Percentiles rank a stretch among this genome's conserved stretches.
Conservation (phyloP, 495 filamentous ascomycete genomes). For the Tuber borchii region DNA sequence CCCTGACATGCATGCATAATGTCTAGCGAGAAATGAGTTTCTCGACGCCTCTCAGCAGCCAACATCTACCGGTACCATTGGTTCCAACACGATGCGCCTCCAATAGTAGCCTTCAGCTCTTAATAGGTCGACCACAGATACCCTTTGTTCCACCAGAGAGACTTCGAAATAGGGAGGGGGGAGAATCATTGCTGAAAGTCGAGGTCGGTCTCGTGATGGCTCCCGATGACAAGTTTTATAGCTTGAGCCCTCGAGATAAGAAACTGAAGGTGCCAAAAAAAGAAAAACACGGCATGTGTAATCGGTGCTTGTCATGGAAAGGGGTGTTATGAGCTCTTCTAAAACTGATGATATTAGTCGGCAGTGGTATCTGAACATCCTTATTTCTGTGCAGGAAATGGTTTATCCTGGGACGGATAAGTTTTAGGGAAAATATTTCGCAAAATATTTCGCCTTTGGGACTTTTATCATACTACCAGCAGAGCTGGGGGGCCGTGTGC, state of each 20-base stretch:
- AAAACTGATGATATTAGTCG: background rate
- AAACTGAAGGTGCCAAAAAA: background rate
- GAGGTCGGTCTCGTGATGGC: background rate
- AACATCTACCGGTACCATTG: background rate
- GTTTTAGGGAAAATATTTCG: background rate
- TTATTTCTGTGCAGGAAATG: background rate
- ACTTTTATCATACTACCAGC: background rate
- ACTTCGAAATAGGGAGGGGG: background rate
- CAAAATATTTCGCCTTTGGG: background rate
- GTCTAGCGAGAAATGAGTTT: background rate
- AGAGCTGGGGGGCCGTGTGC: background rate
- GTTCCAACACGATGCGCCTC: background rate
- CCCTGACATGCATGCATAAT: background rate
- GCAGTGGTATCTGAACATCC: background rate
- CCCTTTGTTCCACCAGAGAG: background rate
- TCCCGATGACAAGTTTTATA: background rate
- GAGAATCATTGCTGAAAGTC: background rate
- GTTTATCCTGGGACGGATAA: background rate
- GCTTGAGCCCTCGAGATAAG: conserved; percentile 1
- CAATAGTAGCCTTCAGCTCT: background rate
- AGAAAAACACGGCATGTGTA: background rate
- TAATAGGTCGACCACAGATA: background rate
- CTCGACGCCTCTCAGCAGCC: background rate
- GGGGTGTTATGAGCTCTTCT: background rate
- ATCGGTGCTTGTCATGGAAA: background rate